A percentile compares a stretch with the other conserved stretches of the same genome.
Evolutionary conservation across 768 basidiomycete genomes (phyloP).

Genomic region (Roridomyces roridus): DNA sequence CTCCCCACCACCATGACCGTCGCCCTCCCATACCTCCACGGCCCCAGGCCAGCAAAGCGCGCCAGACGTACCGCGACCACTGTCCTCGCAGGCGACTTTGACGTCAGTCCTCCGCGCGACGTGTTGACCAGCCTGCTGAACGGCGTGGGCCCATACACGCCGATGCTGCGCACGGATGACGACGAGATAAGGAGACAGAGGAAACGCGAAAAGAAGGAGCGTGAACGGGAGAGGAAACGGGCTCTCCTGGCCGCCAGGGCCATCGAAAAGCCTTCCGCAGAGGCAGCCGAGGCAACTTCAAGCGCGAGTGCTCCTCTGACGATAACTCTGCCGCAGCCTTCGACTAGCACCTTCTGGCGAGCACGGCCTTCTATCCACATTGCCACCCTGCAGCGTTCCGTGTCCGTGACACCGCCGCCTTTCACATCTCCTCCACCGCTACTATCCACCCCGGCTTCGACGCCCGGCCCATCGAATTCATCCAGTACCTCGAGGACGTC

Average conservation of each 20-base stretch:
- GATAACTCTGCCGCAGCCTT: conserved; percentile 31
- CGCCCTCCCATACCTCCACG: conserved; percentile 34
- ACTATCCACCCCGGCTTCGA: conserved; percentile 70
- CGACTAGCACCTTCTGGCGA: conserved; percentile 66
- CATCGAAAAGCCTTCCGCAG: conserved; percentile 39
- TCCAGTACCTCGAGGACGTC: conserved; percentile 78
- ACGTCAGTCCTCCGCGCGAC: conserved; percentile 69
- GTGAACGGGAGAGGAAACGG: conserved; percentile 56
- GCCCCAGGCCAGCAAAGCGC: conserved; percentile 45
- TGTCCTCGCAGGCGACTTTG: conserved; percentile 79
- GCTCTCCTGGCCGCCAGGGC: conserved; percentile 39
- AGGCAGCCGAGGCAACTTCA: conserved; percentile 36
- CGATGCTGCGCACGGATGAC: conserved; percentile 56
- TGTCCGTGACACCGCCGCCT: conserved; percentile 79
- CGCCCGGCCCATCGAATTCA: conserved; percentile 78
- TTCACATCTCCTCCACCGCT: conserved; percentile 41
- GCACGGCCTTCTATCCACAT: conserved; percentile 78
- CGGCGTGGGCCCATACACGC: conserved; percentile 71
- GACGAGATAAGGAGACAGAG: conserved; percentile 61
- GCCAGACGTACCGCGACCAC: conserved; percentile 71
- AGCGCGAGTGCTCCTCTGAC: conserved; percentile 37
- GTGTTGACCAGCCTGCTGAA: conserved; percentile 82
- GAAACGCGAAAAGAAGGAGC: conserved; percentile 61
- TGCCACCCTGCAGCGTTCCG: conserved; percentile 69
- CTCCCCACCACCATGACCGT: conserved; percentile 37